Percentiles rank a stretch among this genome's conserved stretches.
Conservation (phyloP, 1,284 basidiomycete species). For the Takashimella tepidaria region DNA sequence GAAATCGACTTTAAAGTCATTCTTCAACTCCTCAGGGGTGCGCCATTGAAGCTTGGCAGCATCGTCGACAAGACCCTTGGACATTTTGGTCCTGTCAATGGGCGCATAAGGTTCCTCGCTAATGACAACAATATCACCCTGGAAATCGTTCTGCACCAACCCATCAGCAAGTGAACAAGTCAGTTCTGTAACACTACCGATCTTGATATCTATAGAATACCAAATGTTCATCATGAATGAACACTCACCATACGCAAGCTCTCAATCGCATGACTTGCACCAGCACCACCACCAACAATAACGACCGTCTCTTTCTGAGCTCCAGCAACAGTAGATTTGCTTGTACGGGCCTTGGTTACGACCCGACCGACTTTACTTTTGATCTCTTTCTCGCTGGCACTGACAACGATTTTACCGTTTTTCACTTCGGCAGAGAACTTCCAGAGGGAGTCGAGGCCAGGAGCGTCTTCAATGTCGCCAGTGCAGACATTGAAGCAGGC, state of each 20-base stretch:
- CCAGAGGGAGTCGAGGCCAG: constrained; percentile 78
- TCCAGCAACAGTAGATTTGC: constrained; percentile 47
- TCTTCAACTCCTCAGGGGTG: constrained; percentile 66
- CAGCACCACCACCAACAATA: constrained; percentile 76
- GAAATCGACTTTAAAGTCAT: constrained; percentile 73
- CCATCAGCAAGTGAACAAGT: neutral
- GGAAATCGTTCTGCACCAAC: constrained; percentile 68
- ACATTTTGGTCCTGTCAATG: constrained; percentile 87
- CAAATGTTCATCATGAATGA: no score
- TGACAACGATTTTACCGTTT: constrained; percentile 68
- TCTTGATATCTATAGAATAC: no score
- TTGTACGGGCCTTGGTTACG: constrained; percentile 37
- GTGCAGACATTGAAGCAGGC: constrained; percentile 84
- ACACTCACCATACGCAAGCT: constrained; percentile 67
- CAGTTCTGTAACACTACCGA: no score
- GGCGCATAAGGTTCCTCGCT: constrained; percentile 75
- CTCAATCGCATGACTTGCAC: constrained; percentile 72
- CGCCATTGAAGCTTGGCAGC: constrained; percentile 70
- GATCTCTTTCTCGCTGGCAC: constrained; percentile 63
- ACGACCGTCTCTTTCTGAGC: constrained; percentile 59
- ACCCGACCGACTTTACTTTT: constrained; percentile 62
- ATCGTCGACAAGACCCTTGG: constrained; percentile 78
- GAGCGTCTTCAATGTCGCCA: constrained; percentile 71
- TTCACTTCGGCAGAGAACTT: constrained; percentile 67
- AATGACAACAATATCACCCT: constrained; percentile 70